phyloP scores from a whole-genome alignment of 441 rosid genomes.

The Arabidopsis lyrata region DNA sequence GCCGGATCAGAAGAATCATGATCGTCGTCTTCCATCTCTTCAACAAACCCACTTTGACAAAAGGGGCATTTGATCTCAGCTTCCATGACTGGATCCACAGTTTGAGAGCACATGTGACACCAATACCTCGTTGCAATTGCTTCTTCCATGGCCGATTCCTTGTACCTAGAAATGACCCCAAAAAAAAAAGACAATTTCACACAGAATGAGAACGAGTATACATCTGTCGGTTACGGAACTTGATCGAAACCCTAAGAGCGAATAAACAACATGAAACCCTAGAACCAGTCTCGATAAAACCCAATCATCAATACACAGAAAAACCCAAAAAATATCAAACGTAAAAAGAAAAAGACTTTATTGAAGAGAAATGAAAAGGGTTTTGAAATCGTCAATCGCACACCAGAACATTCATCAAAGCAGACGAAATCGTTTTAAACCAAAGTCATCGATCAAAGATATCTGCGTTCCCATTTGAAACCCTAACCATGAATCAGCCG shows the following conservation, averaged over 20 bases:
- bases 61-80: slow-evolving; percentile 80
- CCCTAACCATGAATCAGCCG: slow-evolving; percentile 8
- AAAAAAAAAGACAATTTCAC: neutral
- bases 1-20: slow-evolving; percentile 50
- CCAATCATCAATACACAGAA: neutral
- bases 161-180: neutral
- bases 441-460: neutral
- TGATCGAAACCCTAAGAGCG: neutral
- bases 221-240: neutral
- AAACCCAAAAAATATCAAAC: neutral
- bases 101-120: slow-evolving; percentile 73
- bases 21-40: slow-evolving; percentile 56
- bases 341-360: too few species aligned
- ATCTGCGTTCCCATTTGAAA: neutral
- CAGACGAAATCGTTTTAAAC: neutral
- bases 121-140: slow-evolving; percentile 63
- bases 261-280: slow-evolving; percentile 1
- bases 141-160: slow-evolving; percentile 55
- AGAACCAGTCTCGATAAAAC: neutral
- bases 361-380: neutral
- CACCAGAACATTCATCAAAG: neutral
- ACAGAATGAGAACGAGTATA: neutral
- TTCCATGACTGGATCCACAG: slow-evolving; percentile 69
- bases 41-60: slow-evolving; percentile 75
- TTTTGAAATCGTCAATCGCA: neutral